A percentile compares a stretch with the other conserved stretches of the same genome.
Evolutionary conservation across 441 rosid species (phyloP).

Genomic region (Corymbia citriodora): DNA sequence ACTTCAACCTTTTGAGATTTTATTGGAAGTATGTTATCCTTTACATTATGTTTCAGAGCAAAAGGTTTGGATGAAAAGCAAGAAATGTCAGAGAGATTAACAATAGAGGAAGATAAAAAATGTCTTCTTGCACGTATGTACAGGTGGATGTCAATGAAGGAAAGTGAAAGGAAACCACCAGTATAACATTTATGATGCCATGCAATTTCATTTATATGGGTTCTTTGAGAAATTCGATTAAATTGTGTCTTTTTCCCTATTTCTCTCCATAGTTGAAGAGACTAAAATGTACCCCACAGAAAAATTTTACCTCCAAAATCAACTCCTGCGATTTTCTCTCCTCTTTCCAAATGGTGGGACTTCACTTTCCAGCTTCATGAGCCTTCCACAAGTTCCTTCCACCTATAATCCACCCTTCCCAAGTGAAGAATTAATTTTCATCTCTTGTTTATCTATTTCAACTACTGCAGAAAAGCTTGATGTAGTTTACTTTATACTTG

Average conservation of each 20-base stretch:
- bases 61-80: neutral
- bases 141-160: neutral
- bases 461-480: neutral
- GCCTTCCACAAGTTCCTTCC: neutral
- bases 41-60: neutral
- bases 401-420: neutral
- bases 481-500: conserved; percentile 9
- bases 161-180: neutral
- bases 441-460: neutral
- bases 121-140: neutral
- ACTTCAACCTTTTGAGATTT: neutral
- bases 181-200: neutral
- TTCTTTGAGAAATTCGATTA: neutral
- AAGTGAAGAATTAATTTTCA: neutral
- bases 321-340: neutral
- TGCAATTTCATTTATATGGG: neutral
- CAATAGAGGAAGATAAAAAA: neutral
- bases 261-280: neutral
- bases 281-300: neutral
- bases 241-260: neutral
- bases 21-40: neutral
- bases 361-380: neutral
- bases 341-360: neutral
- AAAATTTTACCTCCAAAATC: neutral
- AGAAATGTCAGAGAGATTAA: neutral